Conservation (phyloP, 2,329 filamentous ascomycete species). For the Aspergillus ibericus region DNA sequence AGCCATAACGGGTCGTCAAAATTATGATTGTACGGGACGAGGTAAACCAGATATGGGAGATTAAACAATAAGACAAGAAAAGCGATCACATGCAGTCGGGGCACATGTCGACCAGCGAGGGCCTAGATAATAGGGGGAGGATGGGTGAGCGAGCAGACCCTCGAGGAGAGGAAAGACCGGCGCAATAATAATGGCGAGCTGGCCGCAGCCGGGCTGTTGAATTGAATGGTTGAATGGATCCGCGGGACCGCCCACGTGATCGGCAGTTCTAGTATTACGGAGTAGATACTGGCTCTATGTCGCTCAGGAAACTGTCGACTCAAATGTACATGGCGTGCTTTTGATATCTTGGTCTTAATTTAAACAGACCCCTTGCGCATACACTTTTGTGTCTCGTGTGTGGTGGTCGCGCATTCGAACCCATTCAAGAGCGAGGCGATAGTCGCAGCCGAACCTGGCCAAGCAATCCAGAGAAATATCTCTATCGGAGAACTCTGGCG, state of each 20-base stretch:
- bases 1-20: conserved; percentile 29
- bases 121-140: background rate
- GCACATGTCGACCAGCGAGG: background rate
- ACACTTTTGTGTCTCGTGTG: background rate
- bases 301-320: background rate
- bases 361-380: background rate
- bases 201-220: background rate
- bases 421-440: background rate
- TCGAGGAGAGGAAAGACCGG: background rate
- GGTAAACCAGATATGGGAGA: background rate
- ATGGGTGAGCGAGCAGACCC: background rate
- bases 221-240: too few species aligned
- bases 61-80: too few species aligned
- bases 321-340: background rate
- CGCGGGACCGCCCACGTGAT: background rate
- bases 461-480: background rate
- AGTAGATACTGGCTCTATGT: background rate
- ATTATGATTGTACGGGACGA: background rate
- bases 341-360: background rate
- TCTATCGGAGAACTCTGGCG: background rate
- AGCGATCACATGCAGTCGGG: background rate
- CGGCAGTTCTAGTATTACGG: background rate
- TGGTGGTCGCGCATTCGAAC: background rate
- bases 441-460: background rate
- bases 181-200: background rate